A percentile compares a stretch with the other conserved stretches of the same genome.
Conservation (phyloP, 2,329 filamentous ascomycete genomes). For the Cercospora sp. region DNA sequence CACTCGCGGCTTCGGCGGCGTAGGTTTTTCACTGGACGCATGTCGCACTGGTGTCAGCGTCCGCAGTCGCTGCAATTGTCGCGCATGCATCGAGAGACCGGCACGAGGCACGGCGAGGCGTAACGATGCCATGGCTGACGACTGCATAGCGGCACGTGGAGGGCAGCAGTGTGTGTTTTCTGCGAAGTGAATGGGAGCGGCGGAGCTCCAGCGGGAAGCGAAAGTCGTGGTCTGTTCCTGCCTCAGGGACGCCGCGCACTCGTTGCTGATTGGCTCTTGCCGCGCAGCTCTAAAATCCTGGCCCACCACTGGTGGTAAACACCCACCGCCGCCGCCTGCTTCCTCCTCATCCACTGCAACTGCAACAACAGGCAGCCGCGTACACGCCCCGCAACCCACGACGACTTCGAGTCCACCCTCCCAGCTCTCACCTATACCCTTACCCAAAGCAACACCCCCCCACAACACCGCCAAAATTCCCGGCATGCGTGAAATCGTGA, state of each 20-base stretch:
- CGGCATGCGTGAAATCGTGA: slow-evolving; percentile 71
- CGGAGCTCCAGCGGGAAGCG: neutral
- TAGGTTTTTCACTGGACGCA: slow-evolving; percentile 38
- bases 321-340: slow-evolving; percentile 15
- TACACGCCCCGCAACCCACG: slow-evolving; percentile 2
- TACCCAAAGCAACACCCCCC: slow-evolving; percentile 31
- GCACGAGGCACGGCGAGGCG: slow-evolving; percentile 20
- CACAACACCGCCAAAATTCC: slow-evolving; percentile 32
- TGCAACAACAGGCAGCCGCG: slow-evolving; percentile 15
- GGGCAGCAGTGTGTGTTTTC: neutral
- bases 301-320: slow-evolving; percentile 11
- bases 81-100: slow-evolving; percentile 33
- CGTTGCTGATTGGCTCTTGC: slow-evolving; percentile 5
- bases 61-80: slow-evolving; percentile 28
- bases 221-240: slow-evolving; percentile 5
- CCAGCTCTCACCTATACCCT: slow-evolving; percentile 1
- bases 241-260: slow-evolving; percentile 3
- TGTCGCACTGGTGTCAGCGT: slow-evolving; percentile 27
- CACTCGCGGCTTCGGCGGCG: slow-evolving; percentile 61
- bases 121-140: slow-evolving; percentile 13
- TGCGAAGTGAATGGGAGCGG: neutral
- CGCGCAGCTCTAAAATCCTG: slow-evolving; percentile 8
- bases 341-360: slow-evolving; percentile 12
- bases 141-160: neutral
- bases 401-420: slow-evolving; percentile 20